Evolutionary conservation across 305 asterid species (phyloP).

Genomic region (Fraxinus paxiana): DNA sequence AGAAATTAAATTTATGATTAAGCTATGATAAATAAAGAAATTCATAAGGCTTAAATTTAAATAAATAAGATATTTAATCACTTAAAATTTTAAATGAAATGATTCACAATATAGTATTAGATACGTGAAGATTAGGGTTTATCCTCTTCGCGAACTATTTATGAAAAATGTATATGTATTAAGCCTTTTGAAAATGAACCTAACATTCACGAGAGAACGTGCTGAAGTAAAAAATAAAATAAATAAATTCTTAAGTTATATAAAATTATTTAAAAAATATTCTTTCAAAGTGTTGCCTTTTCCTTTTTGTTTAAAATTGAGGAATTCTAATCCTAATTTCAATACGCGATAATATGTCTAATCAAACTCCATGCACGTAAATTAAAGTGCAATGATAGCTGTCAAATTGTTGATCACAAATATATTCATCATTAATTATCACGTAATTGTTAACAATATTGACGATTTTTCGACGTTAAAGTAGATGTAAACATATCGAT

Average conservation of each 20-base stretch:
- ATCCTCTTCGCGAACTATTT: neutral
- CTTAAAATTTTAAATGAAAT: too few species aligned
- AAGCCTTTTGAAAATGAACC: neutral
- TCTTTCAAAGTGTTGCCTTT: neutral
- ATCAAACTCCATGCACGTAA: neutral
- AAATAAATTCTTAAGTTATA: neutral
- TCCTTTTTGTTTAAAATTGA: neutral
- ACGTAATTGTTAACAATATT: neutral
- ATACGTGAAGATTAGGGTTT: neutral
- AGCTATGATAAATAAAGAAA: neutral
- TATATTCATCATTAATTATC: neutral
- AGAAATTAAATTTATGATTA: neutral
- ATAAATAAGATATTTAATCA: neutral
- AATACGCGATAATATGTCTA: neutral
- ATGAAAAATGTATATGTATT: neutral
- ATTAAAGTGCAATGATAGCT: neutral
- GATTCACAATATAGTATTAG: too few species aligned
- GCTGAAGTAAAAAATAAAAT: neutral
- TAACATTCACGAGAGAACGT: neutral
- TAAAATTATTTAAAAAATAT: neutral
- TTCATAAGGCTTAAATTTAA: too few species aligned
- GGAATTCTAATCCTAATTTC: neutral
- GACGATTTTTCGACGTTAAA: neutral
- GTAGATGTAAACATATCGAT: neutral
- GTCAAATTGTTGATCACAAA: neutral